Conservation (phyloP, 352 stramenopile genomes). For the Pythium guiyangense region DNA sequence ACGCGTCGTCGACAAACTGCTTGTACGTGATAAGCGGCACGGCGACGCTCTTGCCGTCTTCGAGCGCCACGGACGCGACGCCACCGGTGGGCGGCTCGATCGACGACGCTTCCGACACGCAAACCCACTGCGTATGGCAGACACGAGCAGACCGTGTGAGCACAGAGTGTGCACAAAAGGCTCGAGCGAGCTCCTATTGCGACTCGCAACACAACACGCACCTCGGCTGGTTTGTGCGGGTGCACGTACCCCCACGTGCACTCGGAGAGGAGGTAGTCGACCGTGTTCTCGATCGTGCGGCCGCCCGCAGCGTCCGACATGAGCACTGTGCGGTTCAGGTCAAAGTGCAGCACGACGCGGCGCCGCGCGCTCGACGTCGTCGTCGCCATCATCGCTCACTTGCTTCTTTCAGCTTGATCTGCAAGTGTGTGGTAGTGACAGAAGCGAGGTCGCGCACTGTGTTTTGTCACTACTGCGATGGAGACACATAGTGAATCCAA, state of each 20-base stretch:
- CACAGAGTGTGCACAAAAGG: too few relatives aligned
- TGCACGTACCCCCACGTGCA: constrained; percentile 69
- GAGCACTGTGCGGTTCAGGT: constrained; percentile 87
- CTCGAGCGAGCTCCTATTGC: too few relatives aligned
- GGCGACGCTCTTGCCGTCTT: constrained; percentile 1
- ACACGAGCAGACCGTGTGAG: neutral
- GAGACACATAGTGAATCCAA: too few relatives aligned
- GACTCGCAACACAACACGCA: neutral
- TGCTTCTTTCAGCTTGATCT: too few relatives aligned
- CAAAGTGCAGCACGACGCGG: constrained; percentile 80
- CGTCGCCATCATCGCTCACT: constrained; percentile 4
- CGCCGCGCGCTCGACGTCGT: constrained; percentile 15
- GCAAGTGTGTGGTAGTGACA: too few relatives aligned
- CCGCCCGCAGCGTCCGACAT: constrained; percentile 87
- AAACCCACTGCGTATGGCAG: constrained; percentile 34
- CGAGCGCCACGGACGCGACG: constrained; percentile 5
- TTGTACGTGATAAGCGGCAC: constrained; percentile 69
- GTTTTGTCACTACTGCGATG: too few relatives aligned
- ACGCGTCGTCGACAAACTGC: constrained; percentile 69
- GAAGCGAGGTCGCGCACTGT: too few relatives aligned
- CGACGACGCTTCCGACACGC: constrained; percentile 49
- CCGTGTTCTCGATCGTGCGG: constrained; percentile 86
- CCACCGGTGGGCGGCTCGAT: constrained; percentile 27
- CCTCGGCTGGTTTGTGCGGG: constrained; percentile 20
- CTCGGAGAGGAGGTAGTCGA: constrained; percentile 83